Base-by-base conservation (phyloP, 2,329 filamentous ascomycete species). In the Bimuria novae-zelandiae region DNA sequence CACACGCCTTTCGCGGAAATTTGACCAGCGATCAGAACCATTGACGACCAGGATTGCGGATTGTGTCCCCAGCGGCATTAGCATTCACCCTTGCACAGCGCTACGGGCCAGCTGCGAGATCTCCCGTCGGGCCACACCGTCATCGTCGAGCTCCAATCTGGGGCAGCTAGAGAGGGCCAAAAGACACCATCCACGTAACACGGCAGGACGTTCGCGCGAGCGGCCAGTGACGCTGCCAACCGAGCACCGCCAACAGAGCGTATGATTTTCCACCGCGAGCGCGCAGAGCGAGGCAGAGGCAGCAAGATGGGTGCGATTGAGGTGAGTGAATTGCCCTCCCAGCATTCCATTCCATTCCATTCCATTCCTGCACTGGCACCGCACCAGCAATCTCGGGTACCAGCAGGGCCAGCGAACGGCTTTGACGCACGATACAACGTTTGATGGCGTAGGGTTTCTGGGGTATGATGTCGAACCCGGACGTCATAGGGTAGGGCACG, bases 251-350 rank as follows among this genome's bases (percentile, higher is more conserved):
- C n/a, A n/a, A n/a, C 27, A 6, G 19, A 45, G 45, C 48, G 40
- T 41, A 63, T 65, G 62, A 59, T 62, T 21, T 68, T 59, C 48
- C 52, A 55, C 32, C 57, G 36, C 54, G 17, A 56, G 56, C 43
- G 23, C 36, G 27, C 19, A 29, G 46, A 51, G 39, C 54, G 60
- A 41, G 57, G 59, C 42, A 63, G 60, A 55, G 51, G 49, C 16
- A 54, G 49, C 57, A 69, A 57, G 57, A 69, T 67, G 62, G 59
- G 69, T 4, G 64, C 72, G 1, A 71, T 73, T 7, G 69, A 72
- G 68, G 70, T 73, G 58, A 66, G 70, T 54, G 25, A 4, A 21
- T 4, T 6, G 29, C 10, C 11, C 1, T n/a, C n/a, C 33, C 10
- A 17, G 40, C 43, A 52, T 40, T 23, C 25, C 19, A 21, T 52